These are phyloP conservation scores for Ganoderma lingzhi DNA, from an alignment of 1,284 basidiomycete genomes.

Conservation along the genomic window DNA sequence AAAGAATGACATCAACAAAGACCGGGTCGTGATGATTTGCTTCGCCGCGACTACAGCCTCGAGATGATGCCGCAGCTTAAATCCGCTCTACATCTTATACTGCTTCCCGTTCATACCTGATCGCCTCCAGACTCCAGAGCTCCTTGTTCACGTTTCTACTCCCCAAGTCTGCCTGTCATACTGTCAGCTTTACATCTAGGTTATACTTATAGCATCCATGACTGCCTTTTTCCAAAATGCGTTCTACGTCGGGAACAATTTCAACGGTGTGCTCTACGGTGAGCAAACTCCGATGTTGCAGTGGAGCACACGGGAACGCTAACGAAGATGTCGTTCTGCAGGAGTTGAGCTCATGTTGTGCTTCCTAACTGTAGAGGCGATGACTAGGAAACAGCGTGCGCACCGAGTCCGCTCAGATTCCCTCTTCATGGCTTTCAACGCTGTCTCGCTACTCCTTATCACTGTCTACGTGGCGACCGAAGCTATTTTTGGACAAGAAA, in stretches of 20 bases:
- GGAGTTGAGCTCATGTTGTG: slow-evolving; percentile 38
- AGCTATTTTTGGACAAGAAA: slow-evolving; percentile 32
- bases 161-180: not conserved
- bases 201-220: slow-evolving; percentile 1
- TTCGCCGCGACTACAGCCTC: not conserved
- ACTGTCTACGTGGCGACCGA: slow-evolving; percentile 32
- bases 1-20: not conserved
- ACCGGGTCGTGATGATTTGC: not conserved
- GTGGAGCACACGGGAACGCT: not conserved
- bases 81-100: not conserved
- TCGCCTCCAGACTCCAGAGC: not conserved
- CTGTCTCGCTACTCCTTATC: slow-evolving; percentile 25
- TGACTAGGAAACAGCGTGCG: slow-evolving; percentile 17
- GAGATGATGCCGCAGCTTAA: not conserved
- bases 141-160: not conserved
- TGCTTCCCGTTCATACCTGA: not conserved
- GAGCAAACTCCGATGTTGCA: not conserved
- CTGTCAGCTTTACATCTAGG: not conserved
- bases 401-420: slow-evolving; percentile 10
- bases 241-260: slow-evolving; percentile 37
- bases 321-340: slow-evolving; percentile 9
- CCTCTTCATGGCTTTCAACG: slow-evolving; percentile 23
- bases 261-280: slow-evolving; percentile 39
- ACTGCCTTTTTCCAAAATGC: slow-evolving; percentile 33
- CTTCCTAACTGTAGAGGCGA: slow-evolving; percentile 29